Conservation (phyloP, 495 filamentous ascomycete species). For the Echria macrotheca region DNA sequence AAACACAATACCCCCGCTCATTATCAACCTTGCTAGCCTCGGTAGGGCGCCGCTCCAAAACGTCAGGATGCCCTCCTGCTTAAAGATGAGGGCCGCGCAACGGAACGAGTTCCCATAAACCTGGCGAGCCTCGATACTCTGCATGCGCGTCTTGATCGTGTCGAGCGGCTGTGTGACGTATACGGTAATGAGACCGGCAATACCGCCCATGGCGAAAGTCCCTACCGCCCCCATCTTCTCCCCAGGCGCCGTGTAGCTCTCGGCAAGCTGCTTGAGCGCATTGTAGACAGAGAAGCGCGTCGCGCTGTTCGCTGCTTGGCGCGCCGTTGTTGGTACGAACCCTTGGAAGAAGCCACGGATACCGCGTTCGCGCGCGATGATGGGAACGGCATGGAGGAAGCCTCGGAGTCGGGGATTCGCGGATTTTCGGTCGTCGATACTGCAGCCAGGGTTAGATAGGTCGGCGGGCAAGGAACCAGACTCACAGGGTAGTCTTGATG, state of each 20-base stretch:
- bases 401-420: slow-evolving; percentile 82
- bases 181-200: slow-evolving; percentile 90
- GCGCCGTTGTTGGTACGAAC: slow-evolving; percentile 87
- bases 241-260: slow-evolving; percentile 86
- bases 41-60: slow-evolving; percentile 95
- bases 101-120: slow-evolving; percentile 85
- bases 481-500: slow-evolving; percentile 89
- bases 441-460: slow-evolving; percentile 24
- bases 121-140: slow-evolving; percentile 81
- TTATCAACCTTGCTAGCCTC: slow-evolving; percentile 70
- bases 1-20: slow-evolving; percentile 96
- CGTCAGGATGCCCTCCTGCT: slow-evolving; percentile 81
- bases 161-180: slow-evolving; percentile 89
- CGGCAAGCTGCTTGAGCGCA: slow-evolving; percentile 80
- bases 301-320: slow-evolving; percentile 92
- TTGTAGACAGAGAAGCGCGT: slow-evolving; percentile 87
- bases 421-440: slow-evolving; percentile 92
- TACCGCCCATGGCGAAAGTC: slow-evolving; percentile 86
- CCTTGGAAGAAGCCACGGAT: slow-evolving; percentile 93
- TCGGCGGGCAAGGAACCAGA: background rate
- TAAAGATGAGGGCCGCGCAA: slow-evolving; percentile 78
- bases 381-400: slow-evolving; percentile 81
- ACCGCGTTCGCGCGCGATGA: slow-evolving; percentile 84
- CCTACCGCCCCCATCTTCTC: slow-evolving; percentile 87
- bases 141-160: slow-evolving; percentile 96